These are phyloP conservation scores for Gaultheria prostrata DNA, from an alignment of 148 eudicot genomes.

Conservation along the genomic window DNA sequence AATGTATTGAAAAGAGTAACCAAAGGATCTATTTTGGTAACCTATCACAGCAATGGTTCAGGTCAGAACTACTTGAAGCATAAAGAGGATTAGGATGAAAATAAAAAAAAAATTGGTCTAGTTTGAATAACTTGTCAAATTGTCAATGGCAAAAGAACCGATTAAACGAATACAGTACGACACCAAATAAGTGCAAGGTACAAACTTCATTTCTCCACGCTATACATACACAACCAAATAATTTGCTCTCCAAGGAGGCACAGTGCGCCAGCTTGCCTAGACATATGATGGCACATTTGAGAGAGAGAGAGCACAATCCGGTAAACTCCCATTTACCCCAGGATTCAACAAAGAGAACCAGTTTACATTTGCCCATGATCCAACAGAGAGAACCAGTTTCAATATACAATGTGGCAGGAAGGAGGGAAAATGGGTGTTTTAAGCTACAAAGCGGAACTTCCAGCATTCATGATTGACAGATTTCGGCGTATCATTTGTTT, in stretches of 20 bases:
- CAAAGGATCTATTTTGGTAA: neutral
- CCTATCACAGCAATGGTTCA: neutral
- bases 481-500: constrained; percentile 20
- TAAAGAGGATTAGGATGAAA: neutral
- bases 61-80: neutral
- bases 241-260: neutral
- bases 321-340: neutral
- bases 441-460: neutral
- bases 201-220: too few relatives aligned
- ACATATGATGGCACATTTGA: too few relatives aligned
- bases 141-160: neutral
- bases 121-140: neutral
- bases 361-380: neutral
- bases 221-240: neutral
- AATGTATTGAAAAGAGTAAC: neutral
- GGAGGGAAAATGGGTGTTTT: neutral
- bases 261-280: neutral
- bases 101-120: neutral
- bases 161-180: neutral
- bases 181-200: neutral
- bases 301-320: too few relatives aligned
- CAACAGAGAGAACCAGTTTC: too few relatives aligned
- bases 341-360: neutral
- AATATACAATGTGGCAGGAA: neutral
- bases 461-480: neutral